A percentile compares a stretch with the other conserved stretches of the same genome.
Conservation (phyloP, 257 asterid genomes). For the Lycium barbarum region DNA sequence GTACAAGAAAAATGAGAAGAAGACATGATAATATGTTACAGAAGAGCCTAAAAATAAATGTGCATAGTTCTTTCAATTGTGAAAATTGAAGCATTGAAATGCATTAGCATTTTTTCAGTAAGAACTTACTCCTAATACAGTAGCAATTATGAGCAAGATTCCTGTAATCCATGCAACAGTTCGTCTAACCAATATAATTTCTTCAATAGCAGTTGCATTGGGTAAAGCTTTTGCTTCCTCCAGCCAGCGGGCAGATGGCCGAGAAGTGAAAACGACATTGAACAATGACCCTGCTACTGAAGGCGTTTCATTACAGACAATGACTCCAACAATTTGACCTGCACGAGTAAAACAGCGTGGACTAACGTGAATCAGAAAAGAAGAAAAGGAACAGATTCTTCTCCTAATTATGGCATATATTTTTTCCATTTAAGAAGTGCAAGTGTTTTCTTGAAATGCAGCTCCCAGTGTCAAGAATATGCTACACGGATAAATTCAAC, state of each 20-base stretch:
- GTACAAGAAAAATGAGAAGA: not conserved
- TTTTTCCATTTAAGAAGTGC: slow-evolving; percentile 12
- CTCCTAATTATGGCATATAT: not conserved
- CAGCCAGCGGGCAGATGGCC: slow-evolving; percentile 70
- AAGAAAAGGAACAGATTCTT: not conserved
- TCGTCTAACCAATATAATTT: slow-evolving; percentile 63
- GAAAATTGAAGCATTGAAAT: slow-evolving; percentile 13
- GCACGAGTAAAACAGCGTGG: slow-evolving; percentile 36
- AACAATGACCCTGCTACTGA: slow-evolving; percentile 56
- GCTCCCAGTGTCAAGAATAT: not conserved
- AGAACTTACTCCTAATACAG: slow-evolving; percentile 78
- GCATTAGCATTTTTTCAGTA: slow-evolving; percentile 1
- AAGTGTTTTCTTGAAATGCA: not conserved
- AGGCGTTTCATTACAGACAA: slow-evolving; percentile 51
- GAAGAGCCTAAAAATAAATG: not conserved
- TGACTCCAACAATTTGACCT: slow-evolving; percentile 88
- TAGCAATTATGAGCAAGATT: slow-evolving; percentile 81
- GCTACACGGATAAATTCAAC: not conserved
- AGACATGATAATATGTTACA: not conserved
- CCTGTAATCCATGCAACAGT: slow-evolving; percentile 94
- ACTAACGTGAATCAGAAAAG: not conserved
- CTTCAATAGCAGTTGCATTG: slow-evolving; percentile 45
- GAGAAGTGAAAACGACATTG: slow-evolving; percentile 54
- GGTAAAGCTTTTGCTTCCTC: slow-evolving; percentile 53
- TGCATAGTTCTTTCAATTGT: not conserved